These are phyloP conservation scores for Cladosporium sp. DNA, from an alignment of 2,329 filamentous ascomycete genomes.

Conservation along the genomic window DNA sequence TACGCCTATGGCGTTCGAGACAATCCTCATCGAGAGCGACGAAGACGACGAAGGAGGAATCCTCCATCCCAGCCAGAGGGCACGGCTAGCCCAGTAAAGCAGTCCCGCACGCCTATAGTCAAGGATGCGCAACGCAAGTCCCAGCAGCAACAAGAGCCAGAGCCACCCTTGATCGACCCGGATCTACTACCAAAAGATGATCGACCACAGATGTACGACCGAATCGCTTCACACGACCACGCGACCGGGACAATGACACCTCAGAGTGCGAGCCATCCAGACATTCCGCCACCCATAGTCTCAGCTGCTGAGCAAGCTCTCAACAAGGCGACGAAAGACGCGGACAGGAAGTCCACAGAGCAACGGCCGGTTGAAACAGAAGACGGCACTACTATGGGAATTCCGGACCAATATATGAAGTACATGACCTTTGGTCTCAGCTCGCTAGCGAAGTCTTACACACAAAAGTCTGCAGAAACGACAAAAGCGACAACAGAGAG, in stretches of 20 bases:
- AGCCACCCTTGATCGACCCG: conserved; percentile 12
- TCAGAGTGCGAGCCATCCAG: conserved; percentile 23
- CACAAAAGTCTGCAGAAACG: conserved; percentile 19
- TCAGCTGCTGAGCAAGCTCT: conserved; percentile 41
- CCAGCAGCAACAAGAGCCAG: conserved; percentile 10
- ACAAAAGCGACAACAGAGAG: conserved; percentile 23
- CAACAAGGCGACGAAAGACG: conserved; percentile 37
- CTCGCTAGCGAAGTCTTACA: conserved; percentile 25
- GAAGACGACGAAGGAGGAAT: conserved; percentile 41
- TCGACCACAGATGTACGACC: conserved; percentile 22
- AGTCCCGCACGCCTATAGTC: not conserved
- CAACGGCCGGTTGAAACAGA: conserved; percentile 15
- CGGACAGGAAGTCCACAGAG: conserved; percentile 25
- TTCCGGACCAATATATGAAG: conserved; percentile 47
- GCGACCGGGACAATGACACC: conserved; percentile 14
- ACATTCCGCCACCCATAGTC: conserved; percentile 46
- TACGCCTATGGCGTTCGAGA: conserved; percentile 81
- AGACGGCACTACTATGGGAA: conserved; percentile 35
- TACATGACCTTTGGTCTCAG: conserved; percentile 47
- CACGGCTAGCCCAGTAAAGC: not conserved
- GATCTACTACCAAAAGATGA: conserved; percentile 37
- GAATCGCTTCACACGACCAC: conserved; percentile 25
- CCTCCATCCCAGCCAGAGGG: conserved; percentile 27
- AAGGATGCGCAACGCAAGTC: conserved; percentile 8
- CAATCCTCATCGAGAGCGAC: conserved; percentile 65